phyloP scores from a whole-genome alignment of 768 basidiomycete species.

The Suillus bovinus region DNA sequence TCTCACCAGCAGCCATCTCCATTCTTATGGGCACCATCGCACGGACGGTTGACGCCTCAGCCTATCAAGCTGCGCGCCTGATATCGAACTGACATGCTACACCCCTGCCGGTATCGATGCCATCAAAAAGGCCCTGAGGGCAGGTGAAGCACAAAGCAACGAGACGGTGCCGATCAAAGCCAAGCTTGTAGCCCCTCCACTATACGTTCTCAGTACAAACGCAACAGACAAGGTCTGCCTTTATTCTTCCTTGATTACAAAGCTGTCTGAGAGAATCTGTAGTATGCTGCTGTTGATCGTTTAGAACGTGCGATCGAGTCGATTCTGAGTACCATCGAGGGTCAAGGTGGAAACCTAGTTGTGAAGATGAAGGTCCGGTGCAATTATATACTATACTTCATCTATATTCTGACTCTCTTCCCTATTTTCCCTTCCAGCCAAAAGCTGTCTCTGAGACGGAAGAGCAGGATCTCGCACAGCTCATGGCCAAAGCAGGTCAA shows the following conservation, averaged over 20 bases:
- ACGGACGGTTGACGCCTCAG: slow-evolving; percentile 92
- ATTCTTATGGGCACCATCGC: slow-evolving; percentile 85
- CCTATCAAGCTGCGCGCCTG: slow-evolving; percentile 98
- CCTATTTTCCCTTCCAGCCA: slow-evolving; percentile 52
- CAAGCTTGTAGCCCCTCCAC: slow-evolving; percentile 91
- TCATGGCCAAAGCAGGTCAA: slow-evolving; percentile 92
- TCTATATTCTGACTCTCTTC: slow-evolving; percentile 1
- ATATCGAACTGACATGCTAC: slow-evolving; percentile 97
- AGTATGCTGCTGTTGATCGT: slow-evolving; percentile 89
- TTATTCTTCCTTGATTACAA: not conserved
- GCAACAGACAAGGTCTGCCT: slow-evolving; percentile 85
- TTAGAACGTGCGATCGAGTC: slow-evolving; percentile 92
- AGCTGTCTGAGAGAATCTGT: not conserved
- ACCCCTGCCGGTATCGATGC: slow-evolving; percentile 95
- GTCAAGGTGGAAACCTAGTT: slow-evolving; percentile 79
- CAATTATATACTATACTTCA: not conserved
- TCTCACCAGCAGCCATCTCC: slow-evolving; percentile 55
- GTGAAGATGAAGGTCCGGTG: slow-evolving; percentile 91
- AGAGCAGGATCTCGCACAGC: slow-evolving; percentile 94
- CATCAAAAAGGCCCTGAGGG: slow-evolving; percentile 87
- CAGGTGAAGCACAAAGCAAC: slow-evolving; percentile 85
- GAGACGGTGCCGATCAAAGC: slow-evolving; percentile 96
- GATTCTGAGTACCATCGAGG: slow-evolving; percentile 83
- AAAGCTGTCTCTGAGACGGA: slow-evolving; percentile 98
- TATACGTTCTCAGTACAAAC: slow-evolving; percentile 95